A percentile compares a stretch with the other conserved stretches of the same genome.
phyloP scores from a whole-genome alignment of 2,329 filamentous ascomycete genomes.

The Amylocarpus encephaloides region DNA sequence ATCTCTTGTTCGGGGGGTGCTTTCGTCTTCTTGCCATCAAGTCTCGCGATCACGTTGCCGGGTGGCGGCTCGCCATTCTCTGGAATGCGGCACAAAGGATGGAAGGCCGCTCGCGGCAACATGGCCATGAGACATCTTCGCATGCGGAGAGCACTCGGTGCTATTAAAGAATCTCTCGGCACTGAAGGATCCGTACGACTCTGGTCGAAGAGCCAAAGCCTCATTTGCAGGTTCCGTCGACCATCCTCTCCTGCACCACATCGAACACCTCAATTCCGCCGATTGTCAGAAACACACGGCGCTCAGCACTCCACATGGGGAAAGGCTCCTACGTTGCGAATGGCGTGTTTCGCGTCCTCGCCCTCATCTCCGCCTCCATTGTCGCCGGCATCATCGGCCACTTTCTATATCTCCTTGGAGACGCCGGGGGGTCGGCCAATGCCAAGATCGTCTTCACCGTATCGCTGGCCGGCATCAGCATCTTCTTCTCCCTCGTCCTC shows the following conservation, averaged over 20 bases:
- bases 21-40: too few species aligned
- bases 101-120: too few species aligned
- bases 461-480: conserved; percentile 1
- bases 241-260: neutral
- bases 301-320: conserved; percentile 1
- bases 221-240: too few species aligned
- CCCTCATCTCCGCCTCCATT: conserved; percentile 1
- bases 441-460: conserved; percentile 1
- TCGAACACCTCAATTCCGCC: neutral
- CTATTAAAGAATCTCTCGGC: too few species aligned
- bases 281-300: neutral
- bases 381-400: conserved; percentile 1
- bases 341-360: neutral
- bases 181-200: too few species aligned
- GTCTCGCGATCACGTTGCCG: too few species aligned
- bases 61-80: too few species aligned
- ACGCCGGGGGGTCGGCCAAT: neutral
- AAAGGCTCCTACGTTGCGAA: neutral
- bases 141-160: too few species aligned
- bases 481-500: conserved; percentile 1
- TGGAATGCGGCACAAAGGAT: too few species aligned
- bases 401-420: neutral
- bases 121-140: too few species aligned
- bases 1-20: too few species aligned
- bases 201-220: too few species aligned